Base-by-base conservation (phyloP, 306 rosid genomes). In the Clitoria ternatea region DNA sequence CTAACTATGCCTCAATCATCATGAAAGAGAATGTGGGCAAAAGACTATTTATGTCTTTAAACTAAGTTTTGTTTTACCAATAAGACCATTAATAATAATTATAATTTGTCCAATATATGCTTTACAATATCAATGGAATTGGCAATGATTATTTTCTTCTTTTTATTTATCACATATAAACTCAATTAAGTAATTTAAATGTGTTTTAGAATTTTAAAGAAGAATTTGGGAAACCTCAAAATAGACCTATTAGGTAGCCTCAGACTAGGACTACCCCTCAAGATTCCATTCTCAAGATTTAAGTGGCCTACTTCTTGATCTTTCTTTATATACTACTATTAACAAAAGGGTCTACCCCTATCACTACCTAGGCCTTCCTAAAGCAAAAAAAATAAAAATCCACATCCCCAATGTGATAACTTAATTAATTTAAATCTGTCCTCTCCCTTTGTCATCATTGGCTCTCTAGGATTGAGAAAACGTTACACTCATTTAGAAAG, bases 381-480 rank as follows among this genome's bases (percentile, higher is more conserved):
- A 78, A 78, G 90, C n/a, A n/a, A n/a, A n/a, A n/a, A n/a, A n/a
- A n/a, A n/a, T n/a, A 84, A 85, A 84, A 78, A 65, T 69, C 48
- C 39, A 69, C 81, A 82, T 75, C 68, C 47, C 82, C 80, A 72
- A 82, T 67, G 81, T 61, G 91, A 89, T 91, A 86, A 80, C 79
- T 72, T 86, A 85, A 64, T 80, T 80, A 82, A 80, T 67, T 80
- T 80, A 82, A 80, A 66, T 66, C 17, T 55, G 79, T 61, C 69
- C 40, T 80, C 79, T 78, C 79, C 63, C 13, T 64, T 56, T 72
- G 70, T 45, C 80, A 61, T 70, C 73, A 78, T 80, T 83, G 84
- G 81, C 56, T 70, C 79, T 76, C 69, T 32, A 13, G 47, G 54
- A 60, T 64, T 82, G 81, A 57, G 35, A 61, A 72, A 67, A 71